Base-by-base conservation (phyloP, 169 alveolate species). In the Cyclospora cayetanensis region DNA sequence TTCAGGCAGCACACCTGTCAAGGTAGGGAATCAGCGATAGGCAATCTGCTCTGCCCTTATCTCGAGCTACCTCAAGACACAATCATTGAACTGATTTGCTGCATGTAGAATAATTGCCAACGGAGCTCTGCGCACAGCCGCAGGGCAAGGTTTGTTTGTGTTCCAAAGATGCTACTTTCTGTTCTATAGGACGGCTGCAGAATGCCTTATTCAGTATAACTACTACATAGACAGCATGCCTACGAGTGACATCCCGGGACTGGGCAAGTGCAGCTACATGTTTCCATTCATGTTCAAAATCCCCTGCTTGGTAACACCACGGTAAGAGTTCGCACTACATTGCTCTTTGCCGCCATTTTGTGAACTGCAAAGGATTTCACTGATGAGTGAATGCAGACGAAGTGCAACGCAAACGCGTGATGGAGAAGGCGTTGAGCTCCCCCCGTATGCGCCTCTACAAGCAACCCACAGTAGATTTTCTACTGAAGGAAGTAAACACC, bases 211-310 rank as follows among this genome's bases (percentile, higher is more conserved):
- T 27, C 91, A 97, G 95, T 97, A 97, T 94, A 97, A 97, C 94
- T 97, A 94, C 83, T 96, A 95, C 86, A 95, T 97, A 35, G 98
- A 96, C 94, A 94, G 96, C 50, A 97, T 97, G 99, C 97, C 98
- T 35, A 95, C 96, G 46, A 94, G 96, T 55, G 98, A 97, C 91
- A 92, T 97, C 60, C 96, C 95, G 34, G 98, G 96, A 87, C 92
- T 97, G 80, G 98, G 93, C 80, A 22, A 55, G 93, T 50, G 20
- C n/a, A 18, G 52, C 20, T 29, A 37, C 1, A 18, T 50, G 39
- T 35, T 34, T 39, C 52, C 43, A 42, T 35, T 29, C 60, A 11
- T 46, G 60, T 3, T 50, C 53, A 15, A 2, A 70, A 22, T 0
- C 60, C 25, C 60, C 20, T 46, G 20, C 11, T 46, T 22, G 60